A percentile compares a stretch with the other conserved stretches of the same genome.
Conservation (phyloP, 345 rosid genomes). For the Bruguiera sexangula region DNA sequence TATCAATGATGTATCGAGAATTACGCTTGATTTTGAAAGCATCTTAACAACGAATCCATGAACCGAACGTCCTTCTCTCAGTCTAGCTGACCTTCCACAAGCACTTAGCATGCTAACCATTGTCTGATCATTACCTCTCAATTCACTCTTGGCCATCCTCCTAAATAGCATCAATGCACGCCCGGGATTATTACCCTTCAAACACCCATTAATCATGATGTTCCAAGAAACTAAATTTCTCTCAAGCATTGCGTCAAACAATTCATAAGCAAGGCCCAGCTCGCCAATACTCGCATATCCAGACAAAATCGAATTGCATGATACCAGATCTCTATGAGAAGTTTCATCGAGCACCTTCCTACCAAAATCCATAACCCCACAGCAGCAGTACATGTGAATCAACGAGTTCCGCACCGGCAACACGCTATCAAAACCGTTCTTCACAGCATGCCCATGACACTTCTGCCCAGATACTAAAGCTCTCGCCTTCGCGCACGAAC, state of each 20-base stretch:
- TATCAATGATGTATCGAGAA: slow-evolving; percentile 49
- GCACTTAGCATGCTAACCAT: slow-evolving; percentile 45
- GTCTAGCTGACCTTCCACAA: slow-evolving; percentile 59
- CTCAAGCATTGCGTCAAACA: slow-evolving; percentile 50
- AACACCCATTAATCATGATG: slow-evolving; percentile 53
- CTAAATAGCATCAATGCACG: slow-evolving; percentile 50
- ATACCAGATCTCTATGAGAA: slow-evolving; percentile 44
- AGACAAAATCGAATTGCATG: slow-evolving; percentile 49
- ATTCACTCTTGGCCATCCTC: slow-evolving; percentile 42
- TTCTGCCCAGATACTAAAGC: slow-evolving; percentile 30
- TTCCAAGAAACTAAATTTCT: slow-evolving; percentile 59
- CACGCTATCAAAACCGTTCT: slow-evolving; percentile 43
- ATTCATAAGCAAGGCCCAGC: slow-evolving; percentile 34
- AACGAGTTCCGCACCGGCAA: slow-evolving; percentile 61
- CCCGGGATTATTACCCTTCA: slow-evolving; percentile 19
- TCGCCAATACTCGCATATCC: slow-evolving; percentile 31
- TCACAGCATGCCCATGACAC: slow-evolving; percentile 64
- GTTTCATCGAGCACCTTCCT: slow-evolving; percentile 55
- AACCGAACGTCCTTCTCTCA: slow-evolving; percentile 67
- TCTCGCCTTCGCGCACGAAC: slow-evolving; percentile 36
- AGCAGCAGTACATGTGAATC: slow-evolving; percentile 46
- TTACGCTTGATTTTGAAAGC: slow-evolving; percentile 22
- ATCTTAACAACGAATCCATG: slow-evolving; percentile 51
- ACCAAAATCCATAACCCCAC: slow-evolving; percentile 37
- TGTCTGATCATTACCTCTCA: slow-evolving; percentile 39